Conservation (phyloP, 192 early-diverging fungal species). For the Linnemannia hyalina region DNA sequence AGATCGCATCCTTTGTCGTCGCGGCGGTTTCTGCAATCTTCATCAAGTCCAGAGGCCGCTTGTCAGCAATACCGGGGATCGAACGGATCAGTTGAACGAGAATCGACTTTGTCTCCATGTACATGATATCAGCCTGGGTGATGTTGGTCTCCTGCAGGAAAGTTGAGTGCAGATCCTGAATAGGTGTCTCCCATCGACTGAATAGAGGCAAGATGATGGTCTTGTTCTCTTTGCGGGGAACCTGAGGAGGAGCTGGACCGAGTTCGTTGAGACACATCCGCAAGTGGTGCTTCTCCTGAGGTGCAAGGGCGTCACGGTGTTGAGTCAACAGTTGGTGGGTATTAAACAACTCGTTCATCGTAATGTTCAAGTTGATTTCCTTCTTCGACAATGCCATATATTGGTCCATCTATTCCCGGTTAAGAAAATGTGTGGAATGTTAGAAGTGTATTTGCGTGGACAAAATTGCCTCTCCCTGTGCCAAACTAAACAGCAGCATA, state of each 20-base stretch:
- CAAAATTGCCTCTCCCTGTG: neutral
- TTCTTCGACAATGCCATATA: constrained; percentile 96
- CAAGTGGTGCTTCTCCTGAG: constrained; percentile 85
- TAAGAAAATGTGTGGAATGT: neutral
- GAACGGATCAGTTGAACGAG: constrained; percentile 94
- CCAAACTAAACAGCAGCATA: neutral
- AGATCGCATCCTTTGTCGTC: constrained; percentile 85
- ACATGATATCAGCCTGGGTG: constrained; percentile 94
- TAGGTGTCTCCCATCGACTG: constrained; percentile 87
- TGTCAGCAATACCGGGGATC: constrained; percentile 77
- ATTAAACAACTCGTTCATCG: constrained; percentile 95
- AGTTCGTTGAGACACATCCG: constrained; percentile 84
- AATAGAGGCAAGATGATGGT: constrained; percentile 80
- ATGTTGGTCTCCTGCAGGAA: constrained; percentile 88
- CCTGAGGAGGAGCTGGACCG: constrained; percentile 77
- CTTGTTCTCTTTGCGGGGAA: constrained; percentile 85
- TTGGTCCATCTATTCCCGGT: constrained; percentile 85
- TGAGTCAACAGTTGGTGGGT: constrained; percentile 88
- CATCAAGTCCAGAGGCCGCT: constrained; percentile 70
- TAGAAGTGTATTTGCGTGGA: neutral
- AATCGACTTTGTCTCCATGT: constrained; percentile 95
- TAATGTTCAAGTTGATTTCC: constrained; percentile 89
- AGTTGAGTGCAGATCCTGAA: constrained; percentile 73
- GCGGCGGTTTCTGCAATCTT: constrained; percentile 88
- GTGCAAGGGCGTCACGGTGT: constrained; percentile 84